Base-by-base conservation (phyloP, 2,329 filamentous ascomycete genomes). In the Colletotrichum tamarilloi region DNA sequence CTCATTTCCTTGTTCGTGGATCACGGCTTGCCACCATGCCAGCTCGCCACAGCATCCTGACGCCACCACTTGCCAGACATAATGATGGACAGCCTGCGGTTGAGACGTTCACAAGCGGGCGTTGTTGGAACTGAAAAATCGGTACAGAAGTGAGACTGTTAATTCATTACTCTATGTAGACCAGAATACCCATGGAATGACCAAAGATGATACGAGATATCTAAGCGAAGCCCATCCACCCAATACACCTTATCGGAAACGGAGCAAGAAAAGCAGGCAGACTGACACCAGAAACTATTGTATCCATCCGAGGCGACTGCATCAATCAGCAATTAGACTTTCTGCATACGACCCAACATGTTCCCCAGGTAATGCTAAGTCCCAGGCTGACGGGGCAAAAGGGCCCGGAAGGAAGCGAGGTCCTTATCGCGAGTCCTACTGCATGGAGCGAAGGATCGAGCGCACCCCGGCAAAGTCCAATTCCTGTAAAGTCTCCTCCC, bases 391-490 rank as follows among this genome's bases (percentile, higher is more conserved):
- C 60, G 67, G 71, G 12, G 8, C 28, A 62, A 57, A 52, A 8
- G 46, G 30, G 6, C 60, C 59, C 16, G 3, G n/a, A 8, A 9
- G n/a, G 26, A 16, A 24, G 19, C 19, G n/a, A 22, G 24, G n/a
- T 30, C 14, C 59, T 66, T 52, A 66, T 60, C 57, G 12, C n/a
- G 16, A 32, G 8, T 8, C 28, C 24, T 38, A 52, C 46, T 64
- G 56, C 52, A 74, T 70, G 28, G 38, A 58, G 9, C 26, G 30
- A 11, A 71, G 70, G 42, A 75, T 72, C n/a, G 57, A 58, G 19
- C 57, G 77, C 77, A 46, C 68, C 58, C 62, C 72, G 14, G 75
- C 74, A 67, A 76, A 76, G 7, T 74, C 64, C 35, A 77, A 67
- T 26, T 77, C 74, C 11, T 67, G 22, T 69, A 75, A 56, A 4